Conservation (phyloP, 768 basidiomycete genomes). For the Russula sp. region DNA sequence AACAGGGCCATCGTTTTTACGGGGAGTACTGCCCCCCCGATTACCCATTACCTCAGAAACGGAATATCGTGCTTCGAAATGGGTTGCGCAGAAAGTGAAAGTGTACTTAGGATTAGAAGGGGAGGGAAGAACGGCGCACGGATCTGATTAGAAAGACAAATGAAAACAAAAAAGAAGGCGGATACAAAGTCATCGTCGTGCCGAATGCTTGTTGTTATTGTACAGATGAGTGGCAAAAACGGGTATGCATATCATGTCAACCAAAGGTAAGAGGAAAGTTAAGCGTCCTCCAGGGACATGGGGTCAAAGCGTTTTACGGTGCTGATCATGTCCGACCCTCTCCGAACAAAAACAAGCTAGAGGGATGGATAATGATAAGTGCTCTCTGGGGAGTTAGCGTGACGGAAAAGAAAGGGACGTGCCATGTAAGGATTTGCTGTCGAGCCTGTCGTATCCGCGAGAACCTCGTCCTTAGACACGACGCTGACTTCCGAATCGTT, state of each 20-base stretch:
- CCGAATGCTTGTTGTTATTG: conserved; percentile 3
- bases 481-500: conserved; percentile 85
- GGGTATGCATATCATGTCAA: conserved; percentile 10
- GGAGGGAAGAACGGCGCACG: neutral
- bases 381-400: neutral
- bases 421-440: conserved; percentile 90
- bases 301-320: conserved; percentile 65
- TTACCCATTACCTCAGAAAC: neutral
- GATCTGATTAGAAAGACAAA: neutral
- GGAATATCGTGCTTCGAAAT: neutral
- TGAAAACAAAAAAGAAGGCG: neutral
- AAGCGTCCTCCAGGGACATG: conserved; percentile 27
- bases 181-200: neutral
- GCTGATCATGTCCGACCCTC: conserved; percentile 70
- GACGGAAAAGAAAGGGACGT: conserved; percentile 28
- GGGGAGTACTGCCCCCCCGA: neutral
- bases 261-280: neutral
- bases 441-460: conserved; percentile 84
- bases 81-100: neutral
- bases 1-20: neutral
- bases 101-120: neutral
- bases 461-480: conserved; percentile 74
- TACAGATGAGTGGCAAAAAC: conserved; percentile 14
- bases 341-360: conserved; percentile 80
- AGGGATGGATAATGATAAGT: neutral